Evolutionary conservation across 1,284 basidiomycete genomes (phyloP).

Genomic region (Veloboletus limbatus): DNA sequence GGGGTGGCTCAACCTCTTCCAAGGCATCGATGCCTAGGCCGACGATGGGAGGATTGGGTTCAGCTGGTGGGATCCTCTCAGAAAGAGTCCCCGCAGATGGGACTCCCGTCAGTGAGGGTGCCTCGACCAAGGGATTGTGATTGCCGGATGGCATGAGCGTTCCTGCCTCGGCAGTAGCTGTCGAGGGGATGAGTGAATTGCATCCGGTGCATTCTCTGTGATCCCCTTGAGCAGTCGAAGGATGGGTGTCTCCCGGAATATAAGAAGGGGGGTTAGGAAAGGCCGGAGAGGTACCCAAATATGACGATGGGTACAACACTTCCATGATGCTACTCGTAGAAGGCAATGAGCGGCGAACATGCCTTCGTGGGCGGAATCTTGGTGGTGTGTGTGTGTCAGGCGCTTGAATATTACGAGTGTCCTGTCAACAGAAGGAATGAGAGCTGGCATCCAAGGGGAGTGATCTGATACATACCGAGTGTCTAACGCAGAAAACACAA

Average conservation of each 20-base stretch:
- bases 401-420: neutral
- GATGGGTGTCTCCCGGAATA: neutral
- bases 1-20: constrained; percentile 9
- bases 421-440: constrained; percentile 8
- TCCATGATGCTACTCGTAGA: constrained; percentile 20
- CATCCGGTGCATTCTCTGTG: neutral
- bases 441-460: neutral
- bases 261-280: constrained; percentile 23
- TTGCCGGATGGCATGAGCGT: neutral
- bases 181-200: neutral
- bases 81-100: constrained; percentile 5
- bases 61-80: constrained; percentile 1
- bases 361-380: constrained; percentile 5
- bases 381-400: neutral
- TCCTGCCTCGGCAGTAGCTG: neutral
- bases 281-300: constrained; percentile 7
- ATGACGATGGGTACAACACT: constrained; percentile 25
- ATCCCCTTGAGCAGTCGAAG: neutral
- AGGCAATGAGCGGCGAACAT: constrained; percentile 13
- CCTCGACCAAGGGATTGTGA: constrained; percentile 3
- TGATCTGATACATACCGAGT: constrained; percentile 4
- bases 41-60: neutral
- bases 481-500: constrained; percentile 13
- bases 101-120: constrained; percentile 11
- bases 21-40: constrained; percentile 4